Conservation (phyloP, 1,284 basidiomycete genomes). For the Athelia sp. region DNA sequence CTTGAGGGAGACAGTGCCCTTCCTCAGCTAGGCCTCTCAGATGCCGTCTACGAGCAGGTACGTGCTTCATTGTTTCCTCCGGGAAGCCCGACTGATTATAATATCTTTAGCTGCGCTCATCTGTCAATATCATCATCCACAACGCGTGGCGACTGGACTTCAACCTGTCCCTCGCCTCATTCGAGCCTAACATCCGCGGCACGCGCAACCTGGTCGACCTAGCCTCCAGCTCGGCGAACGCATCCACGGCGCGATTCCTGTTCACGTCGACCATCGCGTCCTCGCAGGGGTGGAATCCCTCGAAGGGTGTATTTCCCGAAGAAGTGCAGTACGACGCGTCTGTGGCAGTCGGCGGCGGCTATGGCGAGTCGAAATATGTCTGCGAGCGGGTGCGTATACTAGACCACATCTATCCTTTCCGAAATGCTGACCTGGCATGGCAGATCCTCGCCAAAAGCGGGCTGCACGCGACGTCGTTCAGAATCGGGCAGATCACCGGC, state of each 20-base stretch:
- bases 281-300: conserved; percentile 16
- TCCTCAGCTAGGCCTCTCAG: conserved; percentile 1
- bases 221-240: conserved; percentile 13
- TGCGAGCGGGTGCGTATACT: conserved; percentile 28
- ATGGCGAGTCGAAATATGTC: conserved; percentile 29
- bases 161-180: conserved; percentile 30
- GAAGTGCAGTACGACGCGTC: conserved; percentile 16
- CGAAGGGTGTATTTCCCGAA: conserved; percentile 25
- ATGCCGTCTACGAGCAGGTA: conserved; percentile 4
- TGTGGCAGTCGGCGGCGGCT: conserved; percentile 21
- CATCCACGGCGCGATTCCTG: conserved; percentile 15
- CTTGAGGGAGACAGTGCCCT: conserved; percentile 12
- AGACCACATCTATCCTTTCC: background rate
- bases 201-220: conserved; percentile 33
- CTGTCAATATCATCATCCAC: conserved; percentile 16
- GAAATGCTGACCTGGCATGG: background rate
- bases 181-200: conserved; percentile 29
- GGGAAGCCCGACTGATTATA: too few relatives aligned
- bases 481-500: conserved; percentile 20
- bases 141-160: conserved; percentile 38
- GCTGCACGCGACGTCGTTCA: conserved; percentile 18
- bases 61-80: too few relatives aligned
- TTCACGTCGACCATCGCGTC: conserved; percentile 26
- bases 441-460: conserved; percentile 22
- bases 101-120: background rate